A percentile compares a stretch with the other conserved stretches of the same genome.
These are phyloP conservation scores for Phanerochaete sordida DNA, from an alignment of 768 basidiomycete genomes.

Conservation along the genomic window DNA sequence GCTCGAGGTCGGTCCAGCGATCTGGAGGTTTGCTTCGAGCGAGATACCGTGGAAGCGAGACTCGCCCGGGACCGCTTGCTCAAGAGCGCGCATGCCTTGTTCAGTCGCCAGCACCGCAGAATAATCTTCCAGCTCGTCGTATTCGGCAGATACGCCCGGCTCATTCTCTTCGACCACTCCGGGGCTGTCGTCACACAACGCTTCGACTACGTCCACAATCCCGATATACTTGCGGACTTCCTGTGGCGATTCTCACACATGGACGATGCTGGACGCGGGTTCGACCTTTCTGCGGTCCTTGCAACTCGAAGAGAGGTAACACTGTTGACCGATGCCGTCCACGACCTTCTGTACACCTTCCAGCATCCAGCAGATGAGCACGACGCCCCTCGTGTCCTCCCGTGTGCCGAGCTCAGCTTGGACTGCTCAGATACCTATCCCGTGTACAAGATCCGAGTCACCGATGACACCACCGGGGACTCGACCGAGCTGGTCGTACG, in stretches of 20 bases:
- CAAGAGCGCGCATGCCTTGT: neutral
- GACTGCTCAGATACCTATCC: neutral
- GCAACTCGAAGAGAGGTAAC: neutral
- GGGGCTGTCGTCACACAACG: slow-evolving; percentile 25
- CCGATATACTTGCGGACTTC: neutral
- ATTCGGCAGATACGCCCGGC: slow-evolving; percentile 21
- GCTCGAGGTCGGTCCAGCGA: no score
- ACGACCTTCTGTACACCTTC: neutral
- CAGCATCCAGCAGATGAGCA: neutral
- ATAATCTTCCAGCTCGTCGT: slow-evolving; percentile 28
- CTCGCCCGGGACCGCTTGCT: neutral
- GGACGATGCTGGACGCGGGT: neutral
- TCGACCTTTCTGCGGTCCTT: neutral
- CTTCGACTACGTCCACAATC: slow-evolving; percentile 21
- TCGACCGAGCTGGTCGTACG: neutral
- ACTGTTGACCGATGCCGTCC: neutral
- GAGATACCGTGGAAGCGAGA: neutral
- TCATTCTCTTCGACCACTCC: slow-evolving; percentile 33
- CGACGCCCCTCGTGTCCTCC: neutral
- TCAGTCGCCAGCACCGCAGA: neutral
- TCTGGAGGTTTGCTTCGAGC: no score
- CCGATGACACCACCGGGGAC: neutral
- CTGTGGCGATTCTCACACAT: neutral
- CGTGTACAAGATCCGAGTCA: neutral
- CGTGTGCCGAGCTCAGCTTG: neutral